phyloP scores from a whole-genome alignment of 163 green algal species.

The Prototheca stagnorum region DNA sequence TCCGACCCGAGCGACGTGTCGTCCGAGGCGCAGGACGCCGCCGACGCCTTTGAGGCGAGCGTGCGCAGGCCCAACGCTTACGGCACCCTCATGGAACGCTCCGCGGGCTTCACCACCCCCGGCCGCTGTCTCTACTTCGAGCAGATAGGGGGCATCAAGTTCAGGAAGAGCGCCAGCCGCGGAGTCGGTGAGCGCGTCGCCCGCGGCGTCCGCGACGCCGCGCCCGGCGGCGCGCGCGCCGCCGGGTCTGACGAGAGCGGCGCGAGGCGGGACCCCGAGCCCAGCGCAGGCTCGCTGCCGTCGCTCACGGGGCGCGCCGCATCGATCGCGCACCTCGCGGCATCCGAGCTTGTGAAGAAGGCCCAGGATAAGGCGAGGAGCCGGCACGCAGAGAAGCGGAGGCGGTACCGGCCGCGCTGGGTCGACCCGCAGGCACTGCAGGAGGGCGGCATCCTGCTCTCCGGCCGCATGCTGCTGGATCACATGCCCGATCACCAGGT shows the following conservation, averaged over 20 bases:
- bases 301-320: conserved; percentile 12
- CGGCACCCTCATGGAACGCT: too few relatives aligned
- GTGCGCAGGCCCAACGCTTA: too few relatives aligned
- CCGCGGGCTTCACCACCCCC: background rate
- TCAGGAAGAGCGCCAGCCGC: background rate
- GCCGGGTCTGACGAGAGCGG: background rate
- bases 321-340: background rate
- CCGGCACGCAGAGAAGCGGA: too few relatives aligned
- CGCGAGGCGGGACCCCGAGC: background rate
- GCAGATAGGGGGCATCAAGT: conserved; percentile 3
- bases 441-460: conserved; percentile 41
- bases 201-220: background rate
- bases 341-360: too few relatives aligned
- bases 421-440: conserved; percentile 22
- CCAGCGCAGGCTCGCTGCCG: conserved; percentile 5
- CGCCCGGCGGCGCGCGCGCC: too few relatives aligned
- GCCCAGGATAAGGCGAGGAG: too few relatives aligned
- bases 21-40: background rate
- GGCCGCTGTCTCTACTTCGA: conserved; percentile 11
- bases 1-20: conserved; percentile 6
- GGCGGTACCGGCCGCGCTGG: conserved; percentile 40
- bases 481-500: conserved; percentile 16
- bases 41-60: background rate
- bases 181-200: too few relatives aligned
- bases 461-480: conserved; percentile 13